Evolutionary conservation across 495 filamentous ascomycete genomes (phyloP), one percentile per base, ranked within the genome.

Genomic region (Penicillium lividum): DNA sequence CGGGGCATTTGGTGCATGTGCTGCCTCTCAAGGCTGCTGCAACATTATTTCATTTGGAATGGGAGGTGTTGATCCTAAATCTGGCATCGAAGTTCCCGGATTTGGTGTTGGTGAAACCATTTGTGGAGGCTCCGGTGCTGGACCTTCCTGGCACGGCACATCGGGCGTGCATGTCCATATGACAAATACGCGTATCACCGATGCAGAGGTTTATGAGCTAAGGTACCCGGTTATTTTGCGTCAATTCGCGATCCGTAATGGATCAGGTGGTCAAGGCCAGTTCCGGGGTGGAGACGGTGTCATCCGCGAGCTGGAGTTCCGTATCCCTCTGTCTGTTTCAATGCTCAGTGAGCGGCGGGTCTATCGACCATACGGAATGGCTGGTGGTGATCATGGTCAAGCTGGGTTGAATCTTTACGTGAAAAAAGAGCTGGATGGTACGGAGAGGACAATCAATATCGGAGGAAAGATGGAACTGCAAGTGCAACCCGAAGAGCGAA

Each of bases 71-170:
- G 22, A 22, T 22, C 22, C 22, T 22, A 22, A 22, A 22, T 22
- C 22, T 22, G 22, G 22, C 22, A 22, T 22, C 22, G 59, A 67
- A 45, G 63, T 27, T 1, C 66, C 69, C 51, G 91, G 90, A 10
- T 96, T 96, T 68, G 92, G 92, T 11, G 97, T 96, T 78, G 94
- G 95, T 75, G 91, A 96, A 75, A 96, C 92, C 7, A 93, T 96
- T 68, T 89, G 90, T 3, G 93, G 93, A 30, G 93, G 93, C 3
- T 87, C 84, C 60, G 93, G 93, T 45, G 93, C 93, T 0, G 91
- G 92, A 0, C 82, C 88, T 0, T 80, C 78, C 28, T 96, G 92
- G 93, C 82, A 92, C 55, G 93, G 93, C 40, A 91, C 89, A 2
- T 85, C 80, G 54, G 93, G 92, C 51, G 92, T 97, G 45, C 93